Percentiles rank a stretch among this genome's conserved stretches.
Evolutionary conservation across 2,329 filamentous ascomycete genomes (phyloP).

Genomic region (Xylariaceae sp.): DNA sequence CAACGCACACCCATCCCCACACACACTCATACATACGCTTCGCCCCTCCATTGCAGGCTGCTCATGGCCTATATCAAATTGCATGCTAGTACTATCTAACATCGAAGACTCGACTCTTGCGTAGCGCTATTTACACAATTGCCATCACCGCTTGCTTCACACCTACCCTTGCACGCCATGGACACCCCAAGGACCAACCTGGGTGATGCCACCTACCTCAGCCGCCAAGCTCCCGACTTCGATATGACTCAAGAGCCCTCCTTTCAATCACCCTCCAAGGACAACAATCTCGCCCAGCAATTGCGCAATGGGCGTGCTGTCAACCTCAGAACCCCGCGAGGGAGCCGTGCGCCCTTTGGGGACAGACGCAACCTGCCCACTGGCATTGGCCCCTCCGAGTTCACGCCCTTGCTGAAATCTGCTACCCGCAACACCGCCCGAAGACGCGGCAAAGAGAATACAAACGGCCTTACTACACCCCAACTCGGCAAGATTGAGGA

Average conservation of each 20-base stretch:
- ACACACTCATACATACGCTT: too few relatives aligned
- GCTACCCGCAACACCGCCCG: slow-evolving; percentile 67
- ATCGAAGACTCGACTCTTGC: slow-evolving; percentile 8
- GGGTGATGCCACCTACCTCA: slow-evolving; percentile 78
- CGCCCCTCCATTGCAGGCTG: background rate
- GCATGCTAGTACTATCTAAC: slow-evolving; percentile 6
- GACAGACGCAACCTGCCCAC: slow-evolving; percentile 66
- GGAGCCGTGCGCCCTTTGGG: slow-evolving; percentile 60
- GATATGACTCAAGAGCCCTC: slow-evolving; percentile 85
- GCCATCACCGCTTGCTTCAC: slow-evolving; percentile 8
- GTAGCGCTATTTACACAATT: slow-evolving; percentile 2
- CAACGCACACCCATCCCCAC: background rate
- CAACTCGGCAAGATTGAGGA: slow-evolving; percentile 61
- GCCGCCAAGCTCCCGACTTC: slow-evolving; percentile 59
- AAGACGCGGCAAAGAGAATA: slow-evolving; percentile 58
- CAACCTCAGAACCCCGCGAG: slow-evolving; percentile 67
- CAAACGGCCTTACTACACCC: slow-evolving; percentile 59
- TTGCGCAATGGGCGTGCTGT: slow-evolving; percentile 61
- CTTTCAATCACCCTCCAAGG: slow-evolving; percentile 73
- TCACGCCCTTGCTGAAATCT: slow-evolving; percentile 87
- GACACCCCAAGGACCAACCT: slow-evolving; percentile 82
- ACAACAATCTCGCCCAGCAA: slow-evolving; percentile 69
- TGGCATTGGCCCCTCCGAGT: slow-evolving; percentile 66
- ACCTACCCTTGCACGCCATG: slow-evolving; percentile 35
- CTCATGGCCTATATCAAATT: background rate